A percentile compares a stretch with the other conserved stretches of the same genome.
Conservation (phyloP, 1,284 basidiomycete genomes). For the Ustilago hordei region DNA sequence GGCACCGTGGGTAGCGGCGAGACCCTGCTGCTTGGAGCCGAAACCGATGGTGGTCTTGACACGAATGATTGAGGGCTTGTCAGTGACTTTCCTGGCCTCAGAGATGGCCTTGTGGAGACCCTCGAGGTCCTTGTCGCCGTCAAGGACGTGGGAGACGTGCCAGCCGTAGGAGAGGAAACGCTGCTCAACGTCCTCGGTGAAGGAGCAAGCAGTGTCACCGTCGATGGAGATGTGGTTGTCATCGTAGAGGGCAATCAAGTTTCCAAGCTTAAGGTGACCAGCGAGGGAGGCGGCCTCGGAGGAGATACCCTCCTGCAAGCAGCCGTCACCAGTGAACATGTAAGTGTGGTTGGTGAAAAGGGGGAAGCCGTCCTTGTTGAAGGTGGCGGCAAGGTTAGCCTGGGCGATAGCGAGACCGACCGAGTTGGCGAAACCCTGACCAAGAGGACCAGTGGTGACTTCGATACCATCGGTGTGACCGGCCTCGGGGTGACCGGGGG, state of each 20-base stretch:
- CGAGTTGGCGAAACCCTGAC: slow-evolving; percentile 87
- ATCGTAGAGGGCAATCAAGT: slow-evolving; percentile 76
- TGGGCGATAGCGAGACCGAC: slow-evolving; percentile 94
- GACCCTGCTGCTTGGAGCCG: slow-evolving; percentile 90
- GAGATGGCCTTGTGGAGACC: slow-evolving; percentile 84
- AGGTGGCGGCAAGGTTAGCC: slow-evolving; percentile 86
- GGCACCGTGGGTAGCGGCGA: slow-evolving; percentile 90
- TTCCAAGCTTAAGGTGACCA: slow-evolving; percentile 89
- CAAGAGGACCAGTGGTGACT: slow-evolving; percentile 94
- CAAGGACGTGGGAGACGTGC: slow-evolving; percentile 86
- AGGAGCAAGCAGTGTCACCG: slow-evolving; percentile 88
- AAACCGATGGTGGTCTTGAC: slow-evolving; percentile 92
- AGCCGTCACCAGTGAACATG: slow-evolving; percentile 90
- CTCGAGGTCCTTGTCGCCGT: slow-evolving; percentile 86
- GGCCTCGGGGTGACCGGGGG: slow-evolving; percentile 84
- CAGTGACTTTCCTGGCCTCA: slow-evolving; percentile 80
- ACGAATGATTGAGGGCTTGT: slow-evolving; percentile 87
- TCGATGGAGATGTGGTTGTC: slow-evolving; percentile 91
- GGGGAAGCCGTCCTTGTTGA: slow-evolving; percentile 87
- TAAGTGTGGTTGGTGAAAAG: slow-evolving; percentile 92
- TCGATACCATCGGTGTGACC: slow-evolving; percentile 87
- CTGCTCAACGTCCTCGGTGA: slow-evolving; percentile 91
- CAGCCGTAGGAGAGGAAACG: slow-evolving; percentile 92
- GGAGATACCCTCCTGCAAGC: slow-evolving; percentile 94
- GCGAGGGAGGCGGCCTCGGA: slow-evolving; percentile 90